phyloP scores from a whole-genome alignment of 1,139 yeast species.

The Pichia sp. region DNA sequence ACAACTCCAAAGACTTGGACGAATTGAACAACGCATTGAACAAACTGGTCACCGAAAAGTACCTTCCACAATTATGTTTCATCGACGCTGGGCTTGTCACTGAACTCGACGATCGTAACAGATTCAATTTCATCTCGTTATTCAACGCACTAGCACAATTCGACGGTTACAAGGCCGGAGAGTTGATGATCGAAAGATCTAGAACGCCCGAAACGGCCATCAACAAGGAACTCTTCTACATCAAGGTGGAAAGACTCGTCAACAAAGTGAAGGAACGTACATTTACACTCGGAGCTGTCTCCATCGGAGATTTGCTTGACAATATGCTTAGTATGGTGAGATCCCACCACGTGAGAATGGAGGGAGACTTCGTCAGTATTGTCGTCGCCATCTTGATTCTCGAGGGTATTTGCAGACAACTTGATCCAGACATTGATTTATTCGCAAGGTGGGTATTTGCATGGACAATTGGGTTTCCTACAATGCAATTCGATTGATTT shows the following conservation, averaged over 20 bases:
- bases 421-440: constrained; percentile 89
- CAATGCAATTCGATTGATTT: constrained; percentile 26
- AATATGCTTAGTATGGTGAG: constrained; percentile 90
- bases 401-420: constrained; percentile 94
- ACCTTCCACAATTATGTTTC: constrained; percentile 84
- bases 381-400: constrained; percentile 84
- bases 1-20: constrained; percentile 35
- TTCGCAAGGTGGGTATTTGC: constrained; percentile 92
- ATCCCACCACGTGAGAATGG: constrained; percentile 95
- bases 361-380: constrained; percentile 93
- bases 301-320: constrained; percentile 88
- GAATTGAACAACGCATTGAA: constrained; percentile 52
- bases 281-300: constrained; percentile 87
- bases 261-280: constrained; percentile 81
- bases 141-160: constrained; percentile 88
- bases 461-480: constrained; percentile 56
- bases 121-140: constrained; percentile 83
- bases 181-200: constrained; percentile 91
- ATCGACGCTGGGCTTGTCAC: constrained; percentile 94
- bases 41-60: constrained; percentile 56
- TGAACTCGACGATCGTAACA: constrained; percentile 72
- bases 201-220: constrained; percentile 92
- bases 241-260: constrained; percentile 83
- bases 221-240: constrained; percentile 79
- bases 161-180: constrained; percentile 95